Evolutionary conservation across 78 protist species (phyloP), one percentile per base, ranked within the genome.

Genomic region (Dictyostelium citrinum): DNA sequence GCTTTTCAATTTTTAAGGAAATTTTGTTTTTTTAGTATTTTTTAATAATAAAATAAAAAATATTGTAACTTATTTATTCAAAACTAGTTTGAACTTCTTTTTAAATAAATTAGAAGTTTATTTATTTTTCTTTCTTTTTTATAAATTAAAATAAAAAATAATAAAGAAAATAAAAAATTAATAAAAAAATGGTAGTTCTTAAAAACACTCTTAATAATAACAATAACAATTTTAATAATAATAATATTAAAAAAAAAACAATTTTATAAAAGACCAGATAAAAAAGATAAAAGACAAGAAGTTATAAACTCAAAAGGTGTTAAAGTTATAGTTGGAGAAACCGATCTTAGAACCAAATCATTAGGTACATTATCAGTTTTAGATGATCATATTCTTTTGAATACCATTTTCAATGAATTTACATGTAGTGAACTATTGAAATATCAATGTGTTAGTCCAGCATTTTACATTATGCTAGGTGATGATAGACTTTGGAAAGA

Each of bases 401-500:
- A 60, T n/a, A 61, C 35, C 5, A 58, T 91, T 20, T 82, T 91
- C 58, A 29, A 14, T 5, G 51, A 51, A 14, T 78, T 91, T 35
- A 46, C 80, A 22, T 39, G 43, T 35, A 33, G 49, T 27, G 95
- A 91, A 2, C 41, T 91, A 49, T 46, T 91, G 3, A 31, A 49
- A 37, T 72, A 9, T n/a, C 85, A 91, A 72, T 14, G 75, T 33
- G 61, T 80, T 45, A 82, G 80, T 33, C 46, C 72, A 16, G 95
- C 71, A 14, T 91, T 91, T 58, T 91, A 91, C 41, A 24, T 91
- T 14, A 3, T 91, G 10, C 37, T 77, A 12, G 58, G 83, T 91
- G 95, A 91, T 45, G 95, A 91, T 64, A 55, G 77, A 58, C 55
- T 91, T 14, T 91, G 95, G 95, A 91, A 80, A 61, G 84, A 76